Percentiles rank a stretch among this genome's conserved stretches.
Conservation (phyloP, 768 basidiomycete genomes). For the Porphyrellus cyaneotinctus region DNA sequence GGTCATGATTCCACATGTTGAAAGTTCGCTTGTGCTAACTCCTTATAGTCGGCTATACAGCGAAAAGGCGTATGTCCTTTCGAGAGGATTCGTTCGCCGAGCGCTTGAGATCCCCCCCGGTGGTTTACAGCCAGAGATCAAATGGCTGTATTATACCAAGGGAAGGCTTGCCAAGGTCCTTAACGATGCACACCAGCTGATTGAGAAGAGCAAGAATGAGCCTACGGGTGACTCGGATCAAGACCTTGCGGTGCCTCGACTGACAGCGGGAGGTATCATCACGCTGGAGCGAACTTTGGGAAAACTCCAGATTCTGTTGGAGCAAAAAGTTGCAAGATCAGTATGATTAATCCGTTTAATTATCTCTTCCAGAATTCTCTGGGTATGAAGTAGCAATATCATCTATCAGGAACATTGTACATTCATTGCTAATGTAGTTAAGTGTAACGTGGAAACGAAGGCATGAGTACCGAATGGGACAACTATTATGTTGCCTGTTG, state of each 20-base stretch:
- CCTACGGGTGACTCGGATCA: constrained; percentile 24
- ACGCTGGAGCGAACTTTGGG: constrained; percentile 69
- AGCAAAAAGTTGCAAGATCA: constrained; percentile 13
- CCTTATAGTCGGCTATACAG: constrained; percentile 77
- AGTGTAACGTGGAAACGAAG: constrained; percentile 5
- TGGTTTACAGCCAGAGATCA: constrained; percentile 67
- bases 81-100: constrained; percentile 84
- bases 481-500: constrained; percentile 6
- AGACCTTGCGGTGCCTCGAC: constrained; percentile 63
- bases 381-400: constrained; percentile 23
- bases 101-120: constrained; percentile 78
- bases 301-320: constrained; percentile 52
- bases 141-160: constrained; percentile 64
- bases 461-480: constrained; percentile 1
- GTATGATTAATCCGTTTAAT: constrained; percentile 14
- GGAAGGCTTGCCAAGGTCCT: constrained; percentile 69
- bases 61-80: constrained; percentile 90
- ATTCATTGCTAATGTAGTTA: constrained; percentile 22
- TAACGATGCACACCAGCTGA: constrained; percentile 53
- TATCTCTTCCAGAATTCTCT: constrained; percentile 14
- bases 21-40: background rate
- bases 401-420: constrained; percentile 28
- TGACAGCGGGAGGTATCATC: constrained; percentile 78
- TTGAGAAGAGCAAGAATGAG: constrained; percentile 60
- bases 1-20: constrained; percentile 37